Percentiles rank a stretch among this genome's conserved stretches.
phyloP scores from a whole-genome alignment of 179 eudicot species.

The Beta macrorhiza region DNA sequence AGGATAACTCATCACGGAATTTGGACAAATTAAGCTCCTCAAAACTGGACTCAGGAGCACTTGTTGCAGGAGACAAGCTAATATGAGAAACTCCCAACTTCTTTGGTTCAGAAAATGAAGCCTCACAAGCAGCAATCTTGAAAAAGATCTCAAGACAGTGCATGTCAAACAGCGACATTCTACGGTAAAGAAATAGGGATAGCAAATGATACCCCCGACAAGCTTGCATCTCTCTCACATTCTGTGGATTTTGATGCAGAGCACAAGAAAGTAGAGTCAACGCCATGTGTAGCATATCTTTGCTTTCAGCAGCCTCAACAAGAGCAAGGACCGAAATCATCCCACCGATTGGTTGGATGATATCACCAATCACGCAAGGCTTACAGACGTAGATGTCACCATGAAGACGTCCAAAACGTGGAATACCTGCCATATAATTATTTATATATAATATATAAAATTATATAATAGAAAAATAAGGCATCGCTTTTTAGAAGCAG shows the following conservation, averaged over 20 bases:
- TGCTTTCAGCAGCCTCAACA: constrained; percentile 98
- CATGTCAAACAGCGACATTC: constrained; percentile 96
- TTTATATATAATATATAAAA: neutral
- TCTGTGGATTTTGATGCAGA: constrained; percentile 96
- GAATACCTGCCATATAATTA: constrained; percentile 62
- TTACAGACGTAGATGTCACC: constrained; percentile 87
- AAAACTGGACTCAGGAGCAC: constrained; percentile 51
- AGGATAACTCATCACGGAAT: constrained; percentile 83
- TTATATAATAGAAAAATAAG: neutral
- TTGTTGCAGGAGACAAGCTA: constrained; percentile 47
- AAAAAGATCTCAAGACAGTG: constrained; percentile 93
- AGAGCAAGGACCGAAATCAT: constrained; percentile 91
- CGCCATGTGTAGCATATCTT: constrained; percentile 96
- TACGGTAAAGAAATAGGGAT: constrained; percentile 74
- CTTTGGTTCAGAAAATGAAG: constrained; percentile 86
- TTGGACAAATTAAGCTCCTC: constrained; percentile 79
- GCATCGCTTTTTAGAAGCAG: neutral
- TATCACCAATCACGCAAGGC: constrained; percentile 92
- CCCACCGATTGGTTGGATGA: constrained; percentile 91
- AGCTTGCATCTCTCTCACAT: constrained; percentile 87
- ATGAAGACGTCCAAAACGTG: constrained; percentile 96
- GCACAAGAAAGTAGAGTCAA: constrained; percentile 87
- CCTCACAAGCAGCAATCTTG: constrained; percentile 99
- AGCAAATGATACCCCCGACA: constrained; percentile 95
- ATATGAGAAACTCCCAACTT: constrained; percentile 46